phyloP scores from a whole-genome alignment of 2,329 filamentous ascomycete genomes.

The Raffaelea ambrosiae region DNA sequence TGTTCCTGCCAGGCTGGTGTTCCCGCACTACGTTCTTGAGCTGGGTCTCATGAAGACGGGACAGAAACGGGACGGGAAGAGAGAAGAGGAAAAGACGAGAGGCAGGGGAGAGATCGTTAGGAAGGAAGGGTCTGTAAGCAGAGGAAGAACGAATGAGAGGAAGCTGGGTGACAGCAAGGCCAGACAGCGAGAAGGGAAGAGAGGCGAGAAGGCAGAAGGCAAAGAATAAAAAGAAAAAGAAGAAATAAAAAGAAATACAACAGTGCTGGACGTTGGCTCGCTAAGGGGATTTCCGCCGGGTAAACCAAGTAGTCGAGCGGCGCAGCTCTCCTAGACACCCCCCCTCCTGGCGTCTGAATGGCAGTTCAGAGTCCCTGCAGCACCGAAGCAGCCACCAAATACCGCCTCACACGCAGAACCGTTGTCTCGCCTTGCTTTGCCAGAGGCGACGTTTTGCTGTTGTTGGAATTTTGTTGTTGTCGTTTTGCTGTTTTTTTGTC shows the following conservation, averaged over 20 bases:
- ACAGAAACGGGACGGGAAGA: background rate
- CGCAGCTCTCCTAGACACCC: background rate
- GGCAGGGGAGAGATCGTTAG: background rate
- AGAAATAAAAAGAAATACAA: background rate
- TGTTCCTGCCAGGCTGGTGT: no score
- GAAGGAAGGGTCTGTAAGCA: no score
- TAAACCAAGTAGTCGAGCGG: constrained; percentile 8
- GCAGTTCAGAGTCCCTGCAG: background rate
- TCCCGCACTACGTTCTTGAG: background rate
- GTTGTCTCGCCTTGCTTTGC: background rate
- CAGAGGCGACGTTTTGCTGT: no score
- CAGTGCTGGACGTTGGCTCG: constrained; percentile 5
- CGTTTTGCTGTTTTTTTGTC: background rate
- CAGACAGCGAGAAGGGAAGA: background rate
- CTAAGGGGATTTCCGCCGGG: constrained; percentile 11
- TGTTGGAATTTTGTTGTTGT: no score
- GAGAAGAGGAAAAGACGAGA: background rate
- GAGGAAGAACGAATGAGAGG: background rate
- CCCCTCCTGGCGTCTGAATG: background rate
- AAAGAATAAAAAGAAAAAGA: background rate
- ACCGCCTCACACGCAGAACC: background rate
- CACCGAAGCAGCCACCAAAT: no score
- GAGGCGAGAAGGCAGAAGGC: no score
- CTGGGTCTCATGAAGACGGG: background rate
- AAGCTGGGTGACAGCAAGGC: background rate